Conservation (phyloP, 345 rosid genomes). For the Sonneratia alba region DNA sequence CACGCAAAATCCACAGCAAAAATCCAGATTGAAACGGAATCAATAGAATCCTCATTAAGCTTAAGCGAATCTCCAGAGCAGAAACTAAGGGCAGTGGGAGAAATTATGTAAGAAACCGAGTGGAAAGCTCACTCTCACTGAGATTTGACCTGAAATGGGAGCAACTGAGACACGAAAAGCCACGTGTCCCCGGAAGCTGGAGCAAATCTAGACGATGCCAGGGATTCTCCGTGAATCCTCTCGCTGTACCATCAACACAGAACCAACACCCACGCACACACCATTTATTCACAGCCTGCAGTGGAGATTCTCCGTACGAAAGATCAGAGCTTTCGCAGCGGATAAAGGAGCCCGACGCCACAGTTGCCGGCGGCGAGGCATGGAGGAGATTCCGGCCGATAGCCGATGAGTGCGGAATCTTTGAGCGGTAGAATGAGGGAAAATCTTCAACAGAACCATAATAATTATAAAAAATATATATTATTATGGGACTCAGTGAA, state of each 20-base stretch:
- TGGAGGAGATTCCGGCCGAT: conserved; percentile 30
- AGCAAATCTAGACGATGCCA: conserved; percentile 41
- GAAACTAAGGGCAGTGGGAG: conserved; percentile 9
- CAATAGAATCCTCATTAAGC: not conserved
- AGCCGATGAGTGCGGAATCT: conserved; percentile 29
- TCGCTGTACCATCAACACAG: conserved; percentile 15
- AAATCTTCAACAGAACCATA: not conserved
- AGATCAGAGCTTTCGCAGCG: too few species aligned
- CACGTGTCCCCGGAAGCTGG: conserved; percentile 40
- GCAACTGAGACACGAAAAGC: conserved; percentile 52
- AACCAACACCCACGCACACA: not conserved
- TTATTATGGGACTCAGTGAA: conserved; percentile 16
- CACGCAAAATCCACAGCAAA: not conserved
- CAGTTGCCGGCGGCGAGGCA: not conserved
- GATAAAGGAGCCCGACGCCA: not conserved
- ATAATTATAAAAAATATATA: not conserved
- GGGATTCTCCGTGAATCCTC: conserved; percentile 22
- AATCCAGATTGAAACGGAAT: not conserved
- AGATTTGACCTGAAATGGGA: conserved; percentile 40
- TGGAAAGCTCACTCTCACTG: conserved; percentile 31
- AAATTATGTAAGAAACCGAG: conserved; percentile 12
- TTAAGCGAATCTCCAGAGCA: conserved; percentile 11
- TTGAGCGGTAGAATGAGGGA: not conserved
- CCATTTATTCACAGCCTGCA: not conserved
- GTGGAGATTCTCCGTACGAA: not conserved